Base-by-base conservation (phyloP, 2,329 filamentous ascomycete species). In the Aciculosporium take region DNA sequence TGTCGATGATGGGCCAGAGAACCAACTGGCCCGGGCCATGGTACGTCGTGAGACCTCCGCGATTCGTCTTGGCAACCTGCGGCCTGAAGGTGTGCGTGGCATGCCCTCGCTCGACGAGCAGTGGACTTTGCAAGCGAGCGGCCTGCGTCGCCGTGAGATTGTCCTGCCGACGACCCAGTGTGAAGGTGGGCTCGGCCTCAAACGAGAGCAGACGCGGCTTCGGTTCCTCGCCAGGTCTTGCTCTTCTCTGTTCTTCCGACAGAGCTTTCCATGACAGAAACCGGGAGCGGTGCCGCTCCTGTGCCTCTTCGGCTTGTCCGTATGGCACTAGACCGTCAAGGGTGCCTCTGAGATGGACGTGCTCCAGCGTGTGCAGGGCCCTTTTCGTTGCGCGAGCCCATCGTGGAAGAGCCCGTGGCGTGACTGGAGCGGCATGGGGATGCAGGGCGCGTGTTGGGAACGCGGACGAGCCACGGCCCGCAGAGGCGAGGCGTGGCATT, bases 11-110 rank as follows among this genome's bases (percentile, higher is more conserved):
- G 3, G 89, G 86, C 67, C 94, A 98, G n/a, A 88, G 76, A 28
- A 95, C 84, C 37, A 94, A 64, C 59, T 98, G 91, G 0, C 89
- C 89, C 0, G 89, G 91, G 0, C 89, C 91, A 58, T 98, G 91
- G 65, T 94, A 96, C 3, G 91, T 96, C 0, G 85, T 88, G 49
- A 94, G 78, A 0, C 91, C 91, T 46, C 91, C 91, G 41, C 91
- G 79, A n/a, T 78, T 72, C 12, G 84, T 81, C 52, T 79, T 71
- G 33, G 75, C 61, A 51, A 91, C 76, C n/a, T 73, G 66, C 3
- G 81, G 82, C 21, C 57, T 48, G 50, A 61, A 66, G 38, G 25
- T 57, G 44, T 30, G 41, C 25, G 55, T 48, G 35, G 62, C 52
- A 48, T 42, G 41, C 12, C 47, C 28, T 20, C 46, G 46, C 37